These are phyloP conservation scores for Silene latifolia DNA, from an alignment of 148 eudicot species.

Conservation along the genomic window DNA sequence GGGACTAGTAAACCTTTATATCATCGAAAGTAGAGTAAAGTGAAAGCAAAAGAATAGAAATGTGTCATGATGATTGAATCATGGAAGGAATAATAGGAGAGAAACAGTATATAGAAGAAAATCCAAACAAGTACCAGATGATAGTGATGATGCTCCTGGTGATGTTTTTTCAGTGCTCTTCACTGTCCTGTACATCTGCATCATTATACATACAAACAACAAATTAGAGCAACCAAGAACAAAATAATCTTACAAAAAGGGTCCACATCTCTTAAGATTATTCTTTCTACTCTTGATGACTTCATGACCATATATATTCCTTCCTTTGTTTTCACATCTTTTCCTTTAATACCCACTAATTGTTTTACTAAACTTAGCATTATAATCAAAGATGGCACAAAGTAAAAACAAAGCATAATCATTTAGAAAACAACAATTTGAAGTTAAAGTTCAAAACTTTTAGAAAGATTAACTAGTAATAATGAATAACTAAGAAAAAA, in stretches of 20 bases:
- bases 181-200: constrained; percentile 99
- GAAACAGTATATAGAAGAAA: constrained; percentile 26
- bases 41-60: not conserved
- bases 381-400: too few relatives aligned
- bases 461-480: too few relatives aligned
- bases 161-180: constrained; percentile 77
- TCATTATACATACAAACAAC: constrained; percentile 21
- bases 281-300: constrained; percentile 14
- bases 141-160: constrained; percentile 32
- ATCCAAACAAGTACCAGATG: constrained; percentile 32
- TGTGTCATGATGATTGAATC: not conserved
- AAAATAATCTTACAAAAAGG: not conserved
- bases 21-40: not conserved
- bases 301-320: not conserved
- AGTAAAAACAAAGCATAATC: too few relatives aligned
- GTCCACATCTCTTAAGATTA: constrained; percentile 22
- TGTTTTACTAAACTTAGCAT: too few relatives aligned
- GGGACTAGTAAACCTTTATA: too few relatives aligned
- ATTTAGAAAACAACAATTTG: too few relatives aligned
- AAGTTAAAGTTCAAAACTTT: too few relatives aligned
- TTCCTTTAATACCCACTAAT: not conserved
- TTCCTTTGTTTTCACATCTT: constrained; percentile 9
- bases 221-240: not conserved
- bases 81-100: constrained; percentile 14
- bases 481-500: too few relatives aligned